Evolutionary conservation across 495 filamentous ascomycete species (phyloP), one percentile per base, ranked within the genome.

Genomic region (Penicillium ochrochloron): DNA sequence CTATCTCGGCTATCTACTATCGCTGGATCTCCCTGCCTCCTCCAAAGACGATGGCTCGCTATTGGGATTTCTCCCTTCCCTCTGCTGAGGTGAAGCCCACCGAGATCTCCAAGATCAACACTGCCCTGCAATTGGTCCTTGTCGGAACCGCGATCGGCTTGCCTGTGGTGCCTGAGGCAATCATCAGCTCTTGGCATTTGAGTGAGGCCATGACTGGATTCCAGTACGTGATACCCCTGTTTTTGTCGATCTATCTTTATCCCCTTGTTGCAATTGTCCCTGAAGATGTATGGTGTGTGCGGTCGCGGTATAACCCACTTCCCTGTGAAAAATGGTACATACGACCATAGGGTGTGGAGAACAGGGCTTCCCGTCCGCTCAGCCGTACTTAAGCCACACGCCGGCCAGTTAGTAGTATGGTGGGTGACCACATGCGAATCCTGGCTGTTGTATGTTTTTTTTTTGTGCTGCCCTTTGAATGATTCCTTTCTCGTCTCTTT

Each of bases 41-140:
- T 0, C 95, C 95, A 6, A 97, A 97, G 76, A 98, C 95, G 0
- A 90, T 97, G 76, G 76, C 82, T 15, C 82, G 95, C n/a, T 99
- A 97, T 74, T 99, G 96, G 96, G 96, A 99, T 73, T 98, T 98
- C 69, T 91, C 89, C 12, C 85, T 99, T 19, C 95, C 95, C 0
- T 91, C 87, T 51, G 95, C 95, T 1, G 95, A 98, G 75, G 95
- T 99, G 5, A 89, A 89, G 66, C 95, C 95, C 0, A 99, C 95
- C 0, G 86, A 82, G 17, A 92, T 99, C 66, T 95, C 91, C 66
- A 99, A 99, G 83, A 85, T 89, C 62, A 96, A 96, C 66, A 96
- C 92, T 0, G 88, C 88, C 2, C 70, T 96, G 70, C 92, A 96
- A 75, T 73, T 96, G 39, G 86, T 86, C 15, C 78, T 96, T 57